Percentiles rank a stretch among this genome's conserved stretches.
phyloP scores from a whole-genome alignment of 306 rosid genomes.

The Ormosia semicastrata region DNA sequence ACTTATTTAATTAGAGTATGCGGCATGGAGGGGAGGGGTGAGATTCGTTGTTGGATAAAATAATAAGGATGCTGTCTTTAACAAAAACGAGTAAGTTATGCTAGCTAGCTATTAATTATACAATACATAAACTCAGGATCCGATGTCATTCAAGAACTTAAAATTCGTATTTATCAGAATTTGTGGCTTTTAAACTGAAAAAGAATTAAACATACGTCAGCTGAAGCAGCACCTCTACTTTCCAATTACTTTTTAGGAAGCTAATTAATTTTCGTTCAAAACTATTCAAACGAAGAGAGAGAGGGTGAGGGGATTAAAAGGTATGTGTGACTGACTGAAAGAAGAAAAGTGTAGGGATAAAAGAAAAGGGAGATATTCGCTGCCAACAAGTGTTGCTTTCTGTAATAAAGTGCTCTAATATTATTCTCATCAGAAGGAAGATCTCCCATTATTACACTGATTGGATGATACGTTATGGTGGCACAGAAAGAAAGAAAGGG shows the following conservation, averaged over 20 bases:
- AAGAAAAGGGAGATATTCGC: slow-evolving; percentile 54
- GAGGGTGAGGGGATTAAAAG: not conserved
- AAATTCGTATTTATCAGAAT: slow-evolving; percentile 38
- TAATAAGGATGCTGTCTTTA: not conserved
- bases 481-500: slow-evolving; percentile 41
- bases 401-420: slow-evolving; percentile 41
- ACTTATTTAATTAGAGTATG: not conserved
- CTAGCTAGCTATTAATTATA: slow-evolving; percentile 10
- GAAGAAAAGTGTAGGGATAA: slow-evolving; percentile 20
- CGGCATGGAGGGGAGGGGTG: not conserved
- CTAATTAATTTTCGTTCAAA: slow-evolving; percentile 16
- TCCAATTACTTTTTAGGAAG: slow-evolving; percentile 34
- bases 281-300: not conserved
- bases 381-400: slow-evolving; percentile 50
- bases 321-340: slow-evolving; percentile 9
- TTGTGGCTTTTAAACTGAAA: slow-evolving; percentile 27
- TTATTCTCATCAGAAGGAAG: slow-evolving; percentile 55
- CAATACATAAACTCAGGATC: not conserved
- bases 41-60: not conserved
- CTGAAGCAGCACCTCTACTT: slow-evolving; percentile 37
- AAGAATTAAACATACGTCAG: slow-evolving; percentile 35
- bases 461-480: slow-evolving; percentile 58
- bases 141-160: not conserved
- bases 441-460: slow-evolving; percentile 60
- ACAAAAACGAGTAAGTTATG: not conserved